Evolutionary conservation across 208 protist genomes (phyloP).

Genomic region (Vickermania ingenoplastis): DNA sequence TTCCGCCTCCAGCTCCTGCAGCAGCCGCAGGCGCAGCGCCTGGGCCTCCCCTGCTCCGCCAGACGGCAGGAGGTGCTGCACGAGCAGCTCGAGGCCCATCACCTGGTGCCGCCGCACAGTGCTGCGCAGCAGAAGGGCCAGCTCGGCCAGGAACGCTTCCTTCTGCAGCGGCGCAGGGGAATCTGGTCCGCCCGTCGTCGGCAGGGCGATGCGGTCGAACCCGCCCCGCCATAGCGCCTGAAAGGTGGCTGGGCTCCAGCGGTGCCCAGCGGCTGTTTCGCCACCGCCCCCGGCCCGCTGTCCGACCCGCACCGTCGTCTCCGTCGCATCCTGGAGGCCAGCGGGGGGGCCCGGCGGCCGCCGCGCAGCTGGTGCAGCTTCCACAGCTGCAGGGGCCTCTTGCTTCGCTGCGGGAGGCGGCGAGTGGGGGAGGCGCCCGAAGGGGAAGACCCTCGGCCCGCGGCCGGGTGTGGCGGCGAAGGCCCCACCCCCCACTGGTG

Average conservation of each 20-base stretch:
- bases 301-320: background rate
- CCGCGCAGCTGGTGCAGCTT: no score
- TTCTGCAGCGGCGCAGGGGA: constrained; percentile 3
- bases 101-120: constrained; percentile 45
- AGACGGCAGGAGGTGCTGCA: constrained; percentile 16
- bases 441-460: no score
- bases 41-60: background rate
- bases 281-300: background rate
- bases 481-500: no score
- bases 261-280: constrained; percentile 17
- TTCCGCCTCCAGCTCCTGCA: background rate
- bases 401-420: no score
- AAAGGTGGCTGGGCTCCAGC: constrained; percentile 35
- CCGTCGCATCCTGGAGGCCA: background rate
- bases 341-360: background rate
- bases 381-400: no score
- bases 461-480: no score
- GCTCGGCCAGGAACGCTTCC: constrained; percentile 30
- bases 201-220: background rate
- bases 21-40: background rate
- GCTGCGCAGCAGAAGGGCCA: constrained; percentile 39
- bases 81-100: constrained; percentile 24
- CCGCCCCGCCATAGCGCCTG: constrained; percentile 20
- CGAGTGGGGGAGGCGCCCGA: no score
- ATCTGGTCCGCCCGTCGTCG: background rate